Base-by-base conservation (phyloP, 2,329 filamentous ascomycete genomes). In the Ophiocordyceps sinensis region DNA sequence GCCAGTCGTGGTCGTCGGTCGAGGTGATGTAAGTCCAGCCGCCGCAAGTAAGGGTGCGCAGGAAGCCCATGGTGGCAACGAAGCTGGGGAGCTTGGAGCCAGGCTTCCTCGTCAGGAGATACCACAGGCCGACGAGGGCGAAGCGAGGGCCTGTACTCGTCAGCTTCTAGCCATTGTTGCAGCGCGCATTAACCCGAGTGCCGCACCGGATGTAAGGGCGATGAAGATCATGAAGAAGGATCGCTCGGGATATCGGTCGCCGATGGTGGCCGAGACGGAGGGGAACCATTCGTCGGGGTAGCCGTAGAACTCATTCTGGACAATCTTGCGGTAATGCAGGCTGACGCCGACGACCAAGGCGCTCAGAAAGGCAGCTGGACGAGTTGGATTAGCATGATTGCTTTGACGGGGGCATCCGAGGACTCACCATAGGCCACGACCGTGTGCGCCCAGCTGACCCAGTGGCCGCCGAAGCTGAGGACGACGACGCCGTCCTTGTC, bases 1-100 rank as follows among this genome's bases (percentile, higher is more conserved):
- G 91, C 88, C 87, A 96, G 62, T 94, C 79, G 62, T 98, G 91
- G 59, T 96, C 86, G 59, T 98, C 91, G 36, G 91, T 98, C 46
- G 91, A 96, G 23, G 91, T 98, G 46, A 98, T 79, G 62, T 96
- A 98, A 41, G 91, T 95, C 89, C 91, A 98, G 44, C 91, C 91
- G 52, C 89, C 91, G 56, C 91, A 98, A 4, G 87, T 94, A 44
- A 96, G 65, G 10, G 89, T 95, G 52, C 91, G 79, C 55, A 96
- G 81, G 40, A 95, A 50, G 42, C 91, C 91, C 52, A 85, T 79
- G 34, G 73, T 73, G 37, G 82, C 82, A 45, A 96, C 73, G 47
- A 91, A 79, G 57, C 85, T 87, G 15, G 93, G 86, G 14, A 95
- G 73, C 26, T 70, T 74, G 42, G 77, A 75, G 55, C 82, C 81